A percentile compares a stretch with the other conserved stretches of the same genome.
Conservation (phyloP, 768 basidiomycete species). For the Baorangia bicolor region DNA sequence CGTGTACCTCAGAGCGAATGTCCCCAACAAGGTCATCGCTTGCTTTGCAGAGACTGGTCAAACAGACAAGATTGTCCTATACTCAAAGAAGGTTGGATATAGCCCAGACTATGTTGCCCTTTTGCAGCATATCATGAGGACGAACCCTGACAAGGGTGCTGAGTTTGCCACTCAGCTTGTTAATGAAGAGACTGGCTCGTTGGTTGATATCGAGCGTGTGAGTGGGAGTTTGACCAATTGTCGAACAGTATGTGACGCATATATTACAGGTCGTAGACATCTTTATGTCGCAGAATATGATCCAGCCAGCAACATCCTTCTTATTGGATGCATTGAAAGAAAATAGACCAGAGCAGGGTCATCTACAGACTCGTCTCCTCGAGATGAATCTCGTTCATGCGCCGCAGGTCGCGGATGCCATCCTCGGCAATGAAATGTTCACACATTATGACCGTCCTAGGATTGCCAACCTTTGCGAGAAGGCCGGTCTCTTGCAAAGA, state of each 20-base stretch:
- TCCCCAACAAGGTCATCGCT: slow-evolving; percentile 98
- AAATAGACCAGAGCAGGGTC: slow-evolving; percentile 95
- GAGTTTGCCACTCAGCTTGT: slow-evolving; percentile 95
- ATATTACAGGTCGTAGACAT: slow-evolving; percentile 85
- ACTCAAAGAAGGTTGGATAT: slow-evolving; percentile 96
- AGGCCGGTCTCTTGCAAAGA: slow-evolving; percentile 92
- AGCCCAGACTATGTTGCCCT: slow-evolving; percentile 89
- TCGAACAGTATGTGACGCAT: background rate
- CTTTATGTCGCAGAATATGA: slow-evolving; percentile 99
- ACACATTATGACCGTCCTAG: slow-evolving; percentile 93
- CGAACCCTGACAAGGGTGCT: slow-evolving; percentile 95
- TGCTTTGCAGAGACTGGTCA: slow-evolving; percentile 99
- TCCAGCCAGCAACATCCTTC: slow-evolving; percentile 98
- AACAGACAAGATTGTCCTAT: slow-evolving; percentile 96
- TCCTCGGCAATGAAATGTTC: slow-evolving; percentile 99
- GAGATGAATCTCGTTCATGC: slow-evolving; percentile 99
- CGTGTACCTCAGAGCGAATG: slow-evolving; percentile 95
- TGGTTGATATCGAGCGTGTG: slow-evolving; percentile 92
- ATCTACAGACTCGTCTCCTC: slow-evolving; percentile 90
- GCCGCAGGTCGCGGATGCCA: slow-evolving; percentile 98
- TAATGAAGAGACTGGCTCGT: slow-evolving; percentile 89
- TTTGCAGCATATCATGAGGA: slow-evolving; percentile 93
- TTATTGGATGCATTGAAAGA: slow-evolving; percentile 96
- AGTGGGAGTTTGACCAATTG: slow-evolving; percentile 20
- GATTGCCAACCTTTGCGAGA: slow-evolving; percentile 97